Base-by-base conservation (phyloP, 2,329 filamentous ascomycete species). In the Phaeosphaeria sp. region DNA sequence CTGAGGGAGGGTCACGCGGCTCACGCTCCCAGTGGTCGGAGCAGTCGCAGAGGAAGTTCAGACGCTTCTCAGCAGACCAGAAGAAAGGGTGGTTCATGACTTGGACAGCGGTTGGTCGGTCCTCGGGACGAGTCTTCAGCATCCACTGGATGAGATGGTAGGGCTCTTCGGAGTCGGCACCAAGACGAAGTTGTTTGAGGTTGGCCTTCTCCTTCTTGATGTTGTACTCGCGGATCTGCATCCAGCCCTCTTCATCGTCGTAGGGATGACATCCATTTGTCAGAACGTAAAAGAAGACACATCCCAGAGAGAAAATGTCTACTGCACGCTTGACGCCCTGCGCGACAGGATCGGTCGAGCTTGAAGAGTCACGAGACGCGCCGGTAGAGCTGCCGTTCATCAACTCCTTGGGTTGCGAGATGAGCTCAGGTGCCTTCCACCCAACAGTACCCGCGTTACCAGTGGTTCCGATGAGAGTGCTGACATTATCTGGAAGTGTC, bases 281-380 rank as follows among this genome's bases (percentile, higher is more conserved):
- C 58, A 99, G 84, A n/a, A 98, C 93, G 75, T 97, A 99, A 80
- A 93, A 98, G 82, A 97, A 99, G n/a, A 99, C 93, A 52, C 97
- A 90, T 1, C 95, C 95, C 36, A 99, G 85, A 0, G 93, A 97
- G 80, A 99, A 99, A 24, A 99, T 97, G 74, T 99, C 95, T 60
- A 98, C 97, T 8, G 95, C 92, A 46, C 95, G 90, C 46, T 96
- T 99, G 6, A 96, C 94, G 51, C 95, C 91, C 57, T 93, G 89
- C 65, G 76, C 69, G 24, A 86, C 81, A 1, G 75, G 73, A 55
- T 78, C 77, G 4, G 70, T 75, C 1, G 75, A 77, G 51, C 68
- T 76, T 1, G 75, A 77, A 0, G 78, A 79, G 45, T 79, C 77
- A 43, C 77, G 72, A 46, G 77, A 78, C 53, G 80, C 77, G 56